Evolutionary conservation across 768 basidiomycete genomes (phyloP).

Genomic region (Tulasnella calospora): DNA sequence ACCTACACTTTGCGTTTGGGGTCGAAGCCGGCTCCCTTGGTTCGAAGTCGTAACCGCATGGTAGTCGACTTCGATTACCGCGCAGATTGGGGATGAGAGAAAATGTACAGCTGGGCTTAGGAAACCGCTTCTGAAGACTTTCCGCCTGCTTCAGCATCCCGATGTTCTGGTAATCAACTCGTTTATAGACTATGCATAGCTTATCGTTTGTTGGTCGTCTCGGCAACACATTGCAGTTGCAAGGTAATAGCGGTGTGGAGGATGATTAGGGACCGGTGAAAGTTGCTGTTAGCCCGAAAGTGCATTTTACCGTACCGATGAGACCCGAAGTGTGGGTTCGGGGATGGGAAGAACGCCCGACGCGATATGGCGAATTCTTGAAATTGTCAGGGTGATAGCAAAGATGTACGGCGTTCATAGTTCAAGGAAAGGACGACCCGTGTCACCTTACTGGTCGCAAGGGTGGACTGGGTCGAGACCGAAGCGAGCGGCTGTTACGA

Average conservation of each 20-base stretch:
- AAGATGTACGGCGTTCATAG: no score
- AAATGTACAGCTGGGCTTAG: neutral
- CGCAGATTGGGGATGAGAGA: neutral
- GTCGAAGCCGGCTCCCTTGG: neutral
- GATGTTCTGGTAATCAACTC: neutral
- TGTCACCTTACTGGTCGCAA: no score
- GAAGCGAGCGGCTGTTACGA: no score
- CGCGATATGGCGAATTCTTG: no score
- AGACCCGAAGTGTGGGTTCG: no score
- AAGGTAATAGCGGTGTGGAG: neutral
- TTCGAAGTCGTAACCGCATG: neutral
- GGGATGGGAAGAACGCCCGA: no score
- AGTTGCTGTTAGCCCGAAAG: neutral
- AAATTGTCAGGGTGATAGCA: no score
- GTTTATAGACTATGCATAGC: neutral
- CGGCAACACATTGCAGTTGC: neutral
- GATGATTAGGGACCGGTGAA: no score
- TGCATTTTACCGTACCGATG: neutral
- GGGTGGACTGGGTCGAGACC: no score
- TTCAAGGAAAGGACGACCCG: no score
- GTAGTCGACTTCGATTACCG: neutral
- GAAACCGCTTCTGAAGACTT: neutral
- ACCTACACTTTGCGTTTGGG: neutral
- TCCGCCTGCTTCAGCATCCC: neutral
- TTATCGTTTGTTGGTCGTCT: neutral